Base-by-base conservation (phyloP, 1,284 basidiomycete species). In the Meripilus lineatus region DNA sequence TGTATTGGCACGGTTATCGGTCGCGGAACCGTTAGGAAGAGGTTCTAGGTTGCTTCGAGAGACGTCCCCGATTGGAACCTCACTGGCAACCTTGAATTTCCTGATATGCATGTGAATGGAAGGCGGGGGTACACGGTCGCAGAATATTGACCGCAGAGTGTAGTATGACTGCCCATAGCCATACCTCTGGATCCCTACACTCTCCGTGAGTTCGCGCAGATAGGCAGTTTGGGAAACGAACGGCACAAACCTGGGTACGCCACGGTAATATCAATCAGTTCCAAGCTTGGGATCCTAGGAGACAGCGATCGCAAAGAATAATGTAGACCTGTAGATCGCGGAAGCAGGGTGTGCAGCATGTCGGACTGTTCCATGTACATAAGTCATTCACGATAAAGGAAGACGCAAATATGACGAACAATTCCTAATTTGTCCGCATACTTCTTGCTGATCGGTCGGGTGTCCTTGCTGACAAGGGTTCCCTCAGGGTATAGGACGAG, bases 401-500 rank as follows among this genome's bases (percentile, higher is more conserved):
- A 34, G 21, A 72, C 38, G 51, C 34, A 41, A 17, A 36, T 26
- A 46, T 33, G 20, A 72, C 89, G 68, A 58, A 90, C 89, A 50
- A 91, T 80, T 11, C 84, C 86, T 51, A 78, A 72, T 65, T 89
- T 91, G 47, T 89, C 82, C 8, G 90, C 89, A 59, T 83, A 96
- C 53, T 83, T 85, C 64, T 80, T 80, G 65, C 88, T 93, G 50
- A 88, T 74, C 1, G 88, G 89, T 36, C 89, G 69, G 2, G 93
- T 96, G 50, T 91, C 70, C 44, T 78, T 74, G 59, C 86, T 90
- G 8, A 92, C 83, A 32, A 97, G 80, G 1, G 93, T 96, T 13
- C 93, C 93, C 64, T 97, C 93, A 0, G 93, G 93, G 61, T 93
- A 97, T 37, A 97, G 74, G 38, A 97, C 71, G 53, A 95, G 80